Percentiles rank a stretch among this genome's conserved stretches.
phyloP scores from a whole-genome alignment of 2,329 filamentous ascomycete species.

The Myriosclerotinia scirpicola region DNA sequence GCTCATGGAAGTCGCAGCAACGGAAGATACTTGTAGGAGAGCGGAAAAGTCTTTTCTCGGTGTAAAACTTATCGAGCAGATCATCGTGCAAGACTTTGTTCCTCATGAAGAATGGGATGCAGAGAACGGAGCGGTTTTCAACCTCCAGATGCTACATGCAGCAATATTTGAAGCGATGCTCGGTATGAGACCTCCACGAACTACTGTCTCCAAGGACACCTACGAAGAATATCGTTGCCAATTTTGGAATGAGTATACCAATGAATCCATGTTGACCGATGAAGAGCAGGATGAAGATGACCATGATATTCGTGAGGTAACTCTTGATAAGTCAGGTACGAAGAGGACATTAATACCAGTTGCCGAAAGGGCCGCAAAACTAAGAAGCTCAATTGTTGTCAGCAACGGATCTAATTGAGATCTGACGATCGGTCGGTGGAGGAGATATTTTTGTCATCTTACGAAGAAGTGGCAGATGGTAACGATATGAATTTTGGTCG shows the following conservation, averaged over 20 bases:
- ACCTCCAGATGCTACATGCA: conserved; percentile 46
- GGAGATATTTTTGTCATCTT: background rate
- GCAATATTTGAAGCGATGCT: conserved; percentile 41
- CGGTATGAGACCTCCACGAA: conserved; percentile 31
- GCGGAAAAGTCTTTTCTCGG: too few species aligned
- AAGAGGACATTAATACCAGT: background rate
- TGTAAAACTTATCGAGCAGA: conserved; percentile 42
- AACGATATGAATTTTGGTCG: too few species aligned
- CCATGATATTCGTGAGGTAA: background rate
- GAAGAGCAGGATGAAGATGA: too few species aligned
- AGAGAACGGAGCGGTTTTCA: conserved; percentile 39
- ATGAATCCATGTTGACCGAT: too few species aligned
- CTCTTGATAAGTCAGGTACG: background rate
- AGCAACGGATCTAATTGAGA: background rate
- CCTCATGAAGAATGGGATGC: conserved; percentile 39
- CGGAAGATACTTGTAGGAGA: too few species aligned
- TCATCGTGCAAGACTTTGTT: conserved; percentile 41
- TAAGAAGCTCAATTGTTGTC: background rate
- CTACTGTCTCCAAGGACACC: background rate
- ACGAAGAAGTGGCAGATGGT: background rate
- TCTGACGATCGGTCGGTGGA: background rate
- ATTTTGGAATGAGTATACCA: too few species aligned
- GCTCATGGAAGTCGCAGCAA: too few species aligned
- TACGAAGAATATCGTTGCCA: background rate
- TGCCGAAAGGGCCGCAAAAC: background rate